Base-by-base conservation (phyloP, 768 basidiomycete species). In the Lactarius indigo region DNA sequence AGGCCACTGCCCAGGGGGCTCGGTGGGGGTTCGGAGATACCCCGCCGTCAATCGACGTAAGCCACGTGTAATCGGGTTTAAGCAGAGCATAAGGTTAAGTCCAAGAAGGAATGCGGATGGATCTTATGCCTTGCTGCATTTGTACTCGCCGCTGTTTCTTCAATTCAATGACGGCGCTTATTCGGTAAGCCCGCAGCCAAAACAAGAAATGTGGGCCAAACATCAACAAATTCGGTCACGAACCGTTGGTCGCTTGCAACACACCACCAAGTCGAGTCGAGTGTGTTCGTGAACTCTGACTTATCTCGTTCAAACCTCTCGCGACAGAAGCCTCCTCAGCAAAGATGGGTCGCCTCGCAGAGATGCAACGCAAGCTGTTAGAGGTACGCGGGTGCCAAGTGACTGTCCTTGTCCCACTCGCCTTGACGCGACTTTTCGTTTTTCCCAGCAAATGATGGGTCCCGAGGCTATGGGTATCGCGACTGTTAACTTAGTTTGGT, bases 401-500 rank as follows among this genome's bases (percentile, higher is more conserved):
- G 52, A n/a, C n/a, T 6, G n/a, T 23, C 17, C 15, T 39, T 17
- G 33, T 61, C 13, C 20, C 35, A 33, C 50, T 6, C 47, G 57
- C 75, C 28, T 73, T 81, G 81, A 77, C 83, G 20, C 44, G 59
- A 23, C 2, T 54, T 41, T 41, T 31, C 28, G 59, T 18, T 50
- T 72, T 57, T 69, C 33, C 37, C 39, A 97, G 96, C 96, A 97
- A 96, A 97, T 96, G 94, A 98, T 98, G 96, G 96, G 94, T n/a
- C 92, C 96, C 56, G 96, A 99, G 80, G 95, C 97, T 23, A 96
- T 99, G 94, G 97, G 97, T 73, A 89, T 95, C 54, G 88, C 92
- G 55, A 94, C 92, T 72, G 89, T 90, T 70, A 96, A 98, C 79
- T 82, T 97, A 66, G 87, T 89, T 69, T 96, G 95, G 92, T 89